Conservation (phyloP, 768 basidiomycete species). For the Cystofilobasidium bisporidii region DNA sequence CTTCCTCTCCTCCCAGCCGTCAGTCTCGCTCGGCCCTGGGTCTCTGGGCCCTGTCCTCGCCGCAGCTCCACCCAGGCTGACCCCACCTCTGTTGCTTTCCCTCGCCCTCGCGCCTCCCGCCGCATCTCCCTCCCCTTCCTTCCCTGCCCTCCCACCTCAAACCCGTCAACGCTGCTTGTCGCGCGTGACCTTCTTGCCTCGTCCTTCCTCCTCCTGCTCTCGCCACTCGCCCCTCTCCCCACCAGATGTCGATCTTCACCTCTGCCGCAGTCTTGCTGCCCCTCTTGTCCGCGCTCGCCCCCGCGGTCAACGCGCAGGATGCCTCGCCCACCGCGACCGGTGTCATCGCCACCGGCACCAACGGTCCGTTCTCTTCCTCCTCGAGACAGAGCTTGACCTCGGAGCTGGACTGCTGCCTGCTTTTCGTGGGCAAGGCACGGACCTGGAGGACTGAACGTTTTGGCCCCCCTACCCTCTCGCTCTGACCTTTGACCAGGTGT, state of each 20-base stretch:
- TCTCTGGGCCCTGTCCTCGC: no score
- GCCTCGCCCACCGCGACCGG: constrained; percentile 7
- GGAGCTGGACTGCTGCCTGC: no score
- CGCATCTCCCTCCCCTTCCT: neutral
- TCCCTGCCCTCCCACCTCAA: neutral
- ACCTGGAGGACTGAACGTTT: no score
- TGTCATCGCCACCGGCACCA: constrained; percentile 3
- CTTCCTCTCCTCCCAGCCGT: neutral
- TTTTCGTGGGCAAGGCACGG: no score
- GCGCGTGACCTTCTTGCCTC: neutral
- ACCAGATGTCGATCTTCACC: neutral
- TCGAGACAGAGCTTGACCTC: no score
- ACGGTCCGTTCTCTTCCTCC: neutral
- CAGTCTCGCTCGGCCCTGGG: no score
- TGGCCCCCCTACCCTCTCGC: neutral
- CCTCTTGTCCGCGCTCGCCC: constrained; percentile 1
- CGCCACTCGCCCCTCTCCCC: neutral
- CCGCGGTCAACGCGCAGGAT: constrained; percentile 1
- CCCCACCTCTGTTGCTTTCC: no score
- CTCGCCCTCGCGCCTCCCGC: no score
- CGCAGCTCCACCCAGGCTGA: no score
- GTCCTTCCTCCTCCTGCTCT: neutral
- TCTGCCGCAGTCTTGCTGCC: constrained; percentile 2
- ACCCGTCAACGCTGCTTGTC: no score
- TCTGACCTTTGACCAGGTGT: constrained; percentile 5